A percentile compares a stretch with the other conserved stretches of the same genome.
phyloP scores from a whole-genome alignment of 108 stramenopile genomes.

The Discostella stelligeroides region DNA sequence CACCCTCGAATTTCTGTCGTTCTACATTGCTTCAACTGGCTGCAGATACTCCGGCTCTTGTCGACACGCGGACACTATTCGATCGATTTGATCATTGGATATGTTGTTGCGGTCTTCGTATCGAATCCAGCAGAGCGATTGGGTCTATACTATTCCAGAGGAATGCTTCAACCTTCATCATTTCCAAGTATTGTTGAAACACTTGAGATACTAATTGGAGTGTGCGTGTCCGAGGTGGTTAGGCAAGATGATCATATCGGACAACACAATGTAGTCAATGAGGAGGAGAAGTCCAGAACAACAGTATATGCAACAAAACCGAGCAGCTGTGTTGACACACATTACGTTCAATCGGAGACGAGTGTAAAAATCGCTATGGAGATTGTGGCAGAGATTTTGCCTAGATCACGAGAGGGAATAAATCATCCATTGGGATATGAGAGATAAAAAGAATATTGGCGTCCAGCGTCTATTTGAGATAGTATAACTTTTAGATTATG shows the following conservation, averaged over 20 bases:
- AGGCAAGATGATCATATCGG: background rate
- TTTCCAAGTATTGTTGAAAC: slow-evolving; percentile 18
- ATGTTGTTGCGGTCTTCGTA: slow-evolving; percentile 47
- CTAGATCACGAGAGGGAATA: background rate
- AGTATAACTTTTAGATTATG: too few relatives aligned
- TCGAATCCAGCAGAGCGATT: slow-evolving; percentile 43
- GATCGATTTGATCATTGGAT: slow-evolving; percentile 61
- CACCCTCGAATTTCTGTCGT: slow-evolving; percentile 3
- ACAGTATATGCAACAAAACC: background rate
- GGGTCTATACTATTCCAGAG: slow-evolving; percentile 32
- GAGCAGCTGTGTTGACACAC: background rate
- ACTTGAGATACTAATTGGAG: slow-evolving; percentile 34
- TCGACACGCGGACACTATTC: slow-evolving; percentile 65
- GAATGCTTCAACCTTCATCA: slow-evolving; percentile 15
- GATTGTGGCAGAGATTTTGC: background rate
- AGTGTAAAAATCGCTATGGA: background rate
- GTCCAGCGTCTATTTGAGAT: too few relatives aligned
- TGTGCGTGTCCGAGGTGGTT: slow-evolving; percentile 5
- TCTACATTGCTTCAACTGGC: slow-evolving; percentile 44
- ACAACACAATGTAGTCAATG: too few relatives aligned
- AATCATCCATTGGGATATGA: background rate
- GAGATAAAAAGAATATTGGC: background rate
- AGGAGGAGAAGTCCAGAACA: background rate
- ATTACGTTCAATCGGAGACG: slow-evolving; percentile 8
- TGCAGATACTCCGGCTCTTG: slow-evolving; percentile 47